phyloP scores from a whole-genome alignment of 2,329 filamentous ascomycete genomes.

The Alternaria brassicae region DNA sequence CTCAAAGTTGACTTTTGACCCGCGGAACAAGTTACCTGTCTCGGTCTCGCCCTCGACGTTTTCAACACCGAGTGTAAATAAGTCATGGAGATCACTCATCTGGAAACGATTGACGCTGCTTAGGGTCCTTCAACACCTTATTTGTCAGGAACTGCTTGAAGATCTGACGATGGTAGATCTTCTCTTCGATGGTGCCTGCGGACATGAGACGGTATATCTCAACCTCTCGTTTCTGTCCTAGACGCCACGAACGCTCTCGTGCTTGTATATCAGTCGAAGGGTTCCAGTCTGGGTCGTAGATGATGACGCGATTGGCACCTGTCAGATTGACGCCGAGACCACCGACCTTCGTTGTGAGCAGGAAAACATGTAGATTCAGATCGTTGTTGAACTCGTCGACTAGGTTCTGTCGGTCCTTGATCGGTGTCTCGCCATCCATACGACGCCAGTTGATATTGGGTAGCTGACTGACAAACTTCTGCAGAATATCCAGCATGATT shows the following conservation, averaged over 20 bases:
- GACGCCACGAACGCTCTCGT: conserved; percentile 90
- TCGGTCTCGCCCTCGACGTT: conserved; percentile 73
- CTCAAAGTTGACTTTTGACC: conserved; percentile 76
- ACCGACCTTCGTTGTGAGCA: conserved; percentile 94
- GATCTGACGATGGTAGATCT: conserved; percentile 98
- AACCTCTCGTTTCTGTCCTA: conserved; percentile 94
- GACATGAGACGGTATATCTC: conserved; percentile 98
- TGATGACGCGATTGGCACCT: conserved; percentile 93
- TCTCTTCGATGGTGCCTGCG: conserved; percentile 96
- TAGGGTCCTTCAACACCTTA: conserved; percentile 93
- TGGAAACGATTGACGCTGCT: conserved; percentile 94
- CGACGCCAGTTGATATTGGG: conserved; percentile 78
- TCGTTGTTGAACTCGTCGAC: conserved; percentile 93
- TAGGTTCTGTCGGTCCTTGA: conserved; percentile 85
- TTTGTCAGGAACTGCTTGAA: conserved; percentile 98
- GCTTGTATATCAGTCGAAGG: conserved; percentile 96
- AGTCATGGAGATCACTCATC: conserved; percentile 85
- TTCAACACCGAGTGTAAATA: conserved; percentile 79
- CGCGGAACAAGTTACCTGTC: conserved; percentile 84
- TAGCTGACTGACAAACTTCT: conserved; percentile 75
- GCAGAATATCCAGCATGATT: conserved; percentile 94
- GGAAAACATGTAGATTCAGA: conserved; percentile 80
- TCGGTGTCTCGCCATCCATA: conserved; percentile 92
- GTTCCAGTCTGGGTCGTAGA: conserved; percentile 99
- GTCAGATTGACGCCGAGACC: conserved; percentile 94